phyloP scores from a whole-genome alignment of 139 green algal genomes.

The Coelastrella sp. region DNA sequence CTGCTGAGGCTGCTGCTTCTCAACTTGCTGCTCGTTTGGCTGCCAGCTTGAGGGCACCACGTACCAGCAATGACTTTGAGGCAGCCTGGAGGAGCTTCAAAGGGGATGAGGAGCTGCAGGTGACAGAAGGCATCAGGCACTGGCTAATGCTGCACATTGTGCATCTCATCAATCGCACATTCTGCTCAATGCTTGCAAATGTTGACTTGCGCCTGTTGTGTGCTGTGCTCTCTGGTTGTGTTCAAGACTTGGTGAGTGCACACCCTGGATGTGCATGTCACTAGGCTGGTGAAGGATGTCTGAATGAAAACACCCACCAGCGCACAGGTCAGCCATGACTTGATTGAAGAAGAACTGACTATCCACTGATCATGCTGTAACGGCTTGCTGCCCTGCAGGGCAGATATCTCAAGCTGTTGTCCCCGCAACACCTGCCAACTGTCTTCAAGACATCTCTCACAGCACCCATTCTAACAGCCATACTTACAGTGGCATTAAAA shows the following conservation, averaged over 20 bases:
- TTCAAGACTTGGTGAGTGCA: too few relatives aligned
- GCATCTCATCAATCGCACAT: not conserved
- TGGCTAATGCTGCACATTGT: too few relatives aligned
- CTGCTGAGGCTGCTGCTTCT: conserved; percentile 42
- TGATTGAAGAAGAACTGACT: too few relatives aligned
- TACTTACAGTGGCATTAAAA: conserved; percentile 28
- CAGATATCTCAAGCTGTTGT: conserved; percentile 64
- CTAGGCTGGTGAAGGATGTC: too few relatives aligned
- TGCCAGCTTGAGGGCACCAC: conserved; percentile 32
- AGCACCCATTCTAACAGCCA: conserved; percentile 10
- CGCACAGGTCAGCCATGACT: too few relatives aligned
- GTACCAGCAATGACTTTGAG: conserved; percentile 78
- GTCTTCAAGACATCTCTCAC: conserved; percentile 77
- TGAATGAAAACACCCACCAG: too few relatives aligned
- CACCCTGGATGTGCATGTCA: too few relatives aligned
- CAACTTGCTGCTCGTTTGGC: conserved; percentile 30
- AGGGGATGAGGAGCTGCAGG: conserved; percentile 62
- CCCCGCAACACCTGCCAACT: conserved; percentile 59
- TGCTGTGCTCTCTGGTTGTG: too few relatives aligned
- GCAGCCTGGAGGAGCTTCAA: conserved; percentile 67
- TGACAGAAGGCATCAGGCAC: not conserved
- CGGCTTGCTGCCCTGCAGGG: conserved; percentile 26
- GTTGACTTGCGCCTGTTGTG: not conserved
- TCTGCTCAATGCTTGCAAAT: not conserved
- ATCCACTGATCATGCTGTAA: too few relatives aligned